phyloP scores from a whole-genome alignment of 2,329 filamentous ascomycete species.

The Epicoccum sorghinum region DNA sequence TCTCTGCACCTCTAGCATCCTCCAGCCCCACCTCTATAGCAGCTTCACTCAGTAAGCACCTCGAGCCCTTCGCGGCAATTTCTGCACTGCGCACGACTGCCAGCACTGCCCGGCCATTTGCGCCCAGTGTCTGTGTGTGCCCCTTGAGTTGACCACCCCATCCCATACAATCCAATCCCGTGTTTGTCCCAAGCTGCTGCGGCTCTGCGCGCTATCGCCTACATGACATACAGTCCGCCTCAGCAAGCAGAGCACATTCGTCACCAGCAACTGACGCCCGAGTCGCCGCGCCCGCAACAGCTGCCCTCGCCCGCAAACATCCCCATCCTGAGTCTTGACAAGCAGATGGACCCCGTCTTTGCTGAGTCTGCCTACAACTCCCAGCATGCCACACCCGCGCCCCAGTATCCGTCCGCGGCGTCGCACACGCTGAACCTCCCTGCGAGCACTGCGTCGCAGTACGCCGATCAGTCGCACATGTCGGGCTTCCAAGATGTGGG shows the following conservation, averaged over 20 bases:
- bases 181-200: conserved; percentile 5
- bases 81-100: not conserved
- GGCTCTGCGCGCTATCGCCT: conserved; percentile 22
- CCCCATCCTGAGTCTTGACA: conserved; percentile 64
- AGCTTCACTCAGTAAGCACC: conserved; percentile 22
- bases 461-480: conserved; percentile 34
- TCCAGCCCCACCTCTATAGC: conserved; percentile 15
- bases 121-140: conserved; percentile 15
- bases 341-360: conserved; percentile 74
- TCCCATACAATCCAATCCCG: conserved; percentile 7
- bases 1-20: conserved; percentile 16
- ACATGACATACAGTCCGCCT: conserved; percentile 58
- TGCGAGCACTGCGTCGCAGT: conserved; percentile 36
- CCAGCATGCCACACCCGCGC: conserved; percentile 36
- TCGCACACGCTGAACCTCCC: conserved; percentile 39
- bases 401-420: conserved; percentile 41
- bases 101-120: conserved; percentile 12
- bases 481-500: conserved; percentile 30
- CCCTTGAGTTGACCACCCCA: conserved; percentile 4
- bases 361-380: conserved; percentile 69
- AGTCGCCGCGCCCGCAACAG: conserved; percentile 73
- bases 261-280: conserved; percentile 70
- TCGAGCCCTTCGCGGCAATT: conserved; percentile 5
- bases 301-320: conserved; percentile 71
- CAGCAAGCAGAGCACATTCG: conserved; percentile 65